Base-by-base conservation (phyloP, 345 rosid genomes). In the Balakata baccata region DNA sequence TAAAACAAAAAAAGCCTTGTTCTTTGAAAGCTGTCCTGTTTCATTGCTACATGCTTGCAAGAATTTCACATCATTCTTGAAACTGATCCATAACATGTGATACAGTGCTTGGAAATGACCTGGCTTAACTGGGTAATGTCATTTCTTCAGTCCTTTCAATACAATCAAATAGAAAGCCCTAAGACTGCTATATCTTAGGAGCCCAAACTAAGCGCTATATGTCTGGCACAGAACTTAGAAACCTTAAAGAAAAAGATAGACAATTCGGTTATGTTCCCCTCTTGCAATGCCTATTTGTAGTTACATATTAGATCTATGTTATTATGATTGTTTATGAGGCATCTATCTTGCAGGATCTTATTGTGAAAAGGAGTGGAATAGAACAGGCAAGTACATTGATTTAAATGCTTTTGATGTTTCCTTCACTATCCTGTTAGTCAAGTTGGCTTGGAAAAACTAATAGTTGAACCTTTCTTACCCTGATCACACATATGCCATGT, bases 311-410 rank as follows among this genome's bases (percentile, higher is more conserved):
- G 59, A 46, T 29, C 38, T 60, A 64, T 16, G n/a, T 37, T 71
- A 43, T 39, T 37, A 20, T 41, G 68, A 46, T 73, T 76, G 16
- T 75, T 84, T 50, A 80, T 59, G 1, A 10, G 58, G 37, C 39
- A 29, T 57, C 8, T 71, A 6, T 77, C 13, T 38, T 7, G 16
- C 90, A 94, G 97, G 97, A 94, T 41, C 83, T 92, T 7, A 85
- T 88, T 37, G 78, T 70, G 72, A 79, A 71, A 17, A 81, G 78
- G 51, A 89, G 86, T 63, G 92, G 86, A 74, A 74, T 83, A 73
- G 94, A 94, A 71, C 88, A 88, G 91, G 98, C 80, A 79, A 77
- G 93, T 68, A 59, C 25, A 2, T 17, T 38, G 25, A 71, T 68
- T 61, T 53, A 22, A 34, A 63, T 38, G 60, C 60, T 50, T 71